Evolutionary conservation across 352 stramenopile genomes (phyloP), one percentile per base, ranked within the genome.

Genomic region (Globisporangium irregulare): DNA sequence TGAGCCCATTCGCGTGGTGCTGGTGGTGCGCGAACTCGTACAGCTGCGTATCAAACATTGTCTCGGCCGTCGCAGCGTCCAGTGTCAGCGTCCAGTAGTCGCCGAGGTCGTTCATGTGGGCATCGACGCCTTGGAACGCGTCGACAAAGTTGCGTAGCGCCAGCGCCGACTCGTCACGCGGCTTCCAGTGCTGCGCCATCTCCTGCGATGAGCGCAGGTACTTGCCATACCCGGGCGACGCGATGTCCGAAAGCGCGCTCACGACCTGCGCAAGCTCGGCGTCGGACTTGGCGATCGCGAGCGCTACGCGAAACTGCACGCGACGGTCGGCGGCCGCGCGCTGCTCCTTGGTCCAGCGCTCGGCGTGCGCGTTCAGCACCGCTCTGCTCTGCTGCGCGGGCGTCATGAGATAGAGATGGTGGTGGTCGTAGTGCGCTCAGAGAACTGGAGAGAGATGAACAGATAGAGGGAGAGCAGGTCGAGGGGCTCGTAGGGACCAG

Each of bases 81-180:
- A 89, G 74, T 1, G 69, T 70, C n/a, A 91, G 15, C 41, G 65
- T 70, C 77, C 79, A 84, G 24, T 78, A 77, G 62, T 94, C 86
- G 27, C 81, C 73, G 10, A 80, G 20, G 1, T 27, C 59, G 57
- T 73, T 79, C 8, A 46, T 58, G n/a, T 62, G 24, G 1, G 62
- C 63, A 0, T 56, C 36, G 32, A 70, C 41, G 9, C 51, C 64
- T 59, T 75, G 32, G 12, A 46, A 32, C 46, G 62, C 24, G 7
- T 51, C 51, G 2, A 71, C 48, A 6, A 89, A 73, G 15, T 10
- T 29, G 5, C 68, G 36, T 6, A 89, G 25, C 25, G 76, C 77
- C 7, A 58, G 10, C 1, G 57, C 22, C 0, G 73, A 71, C 4
- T 22, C 69, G 9, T 57, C 58, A 4, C 68, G 76, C 1, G 84